A percentile compares a stretch with the other conserved stretches of the same genome.
Evolutionary conservation across 306 rosid species (phyloP).

Genomic region (Medicago lupulina): DNA sequence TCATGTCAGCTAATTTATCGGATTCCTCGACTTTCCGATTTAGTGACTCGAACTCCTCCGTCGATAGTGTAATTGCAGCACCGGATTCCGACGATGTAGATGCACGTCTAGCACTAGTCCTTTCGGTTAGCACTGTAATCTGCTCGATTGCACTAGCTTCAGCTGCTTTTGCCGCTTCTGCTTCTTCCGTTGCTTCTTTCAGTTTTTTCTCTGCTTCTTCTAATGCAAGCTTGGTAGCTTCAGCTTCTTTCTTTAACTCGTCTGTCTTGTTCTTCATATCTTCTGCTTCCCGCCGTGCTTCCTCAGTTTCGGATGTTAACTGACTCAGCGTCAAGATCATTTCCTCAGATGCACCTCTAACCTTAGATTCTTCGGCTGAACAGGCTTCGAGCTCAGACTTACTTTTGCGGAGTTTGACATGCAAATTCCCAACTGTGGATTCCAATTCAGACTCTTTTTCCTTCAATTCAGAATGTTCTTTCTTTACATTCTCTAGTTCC

Average conservation of each 20-base stretch:
- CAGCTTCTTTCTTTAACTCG: constrained; percentile 76
- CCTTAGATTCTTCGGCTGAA: constrained; percentile 75
- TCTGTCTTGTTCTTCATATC: constrained; percentile 75
- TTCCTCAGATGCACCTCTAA: constrained; percentile 79
- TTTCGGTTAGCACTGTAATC: constrained; percentile 73
- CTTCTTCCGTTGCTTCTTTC: constrained; percentile 73
- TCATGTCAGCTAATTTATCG: constrained; percentile 84
- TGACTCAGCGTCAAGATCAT: constrained; percentile 79
- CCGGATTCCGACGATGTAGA: constrained; percentile 90
- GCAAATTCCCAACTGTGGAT: constrained; percentile 81
- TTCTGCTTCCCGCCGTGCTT: constrained; percentile 74
- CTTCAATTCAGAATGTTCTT: constrained; percentile 79
- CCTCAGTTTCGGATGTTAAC: constrained; percentile 69
- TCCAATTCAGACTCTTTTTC: constrained; percentile 91
- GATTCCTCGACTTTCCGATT: constrained; percentile 91
- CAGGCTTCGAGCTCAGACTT: constrained; percentile 84
- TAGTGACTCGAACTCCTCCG: constrained; percentile 80
- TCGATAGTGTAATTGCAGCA: constrained; percentile 75
- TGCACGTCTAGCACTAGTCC: constrained; percentile 83
- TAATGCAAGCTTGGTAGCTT: constrained; percentile 63
- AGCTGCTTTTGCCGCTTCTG: constrained; percentile 81
- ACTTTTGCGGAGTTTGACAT: constrained; percentile 73
- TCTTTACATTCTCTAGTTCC: constrained; percentile 87
- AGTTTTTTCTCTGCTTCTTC: constrained; percentile 81
- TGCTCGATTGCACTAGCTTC: constrained; percentile 83